Base-by-base conservation (phyloP, 208 protist species). In the Trypanosoma lewisi region DNA sequence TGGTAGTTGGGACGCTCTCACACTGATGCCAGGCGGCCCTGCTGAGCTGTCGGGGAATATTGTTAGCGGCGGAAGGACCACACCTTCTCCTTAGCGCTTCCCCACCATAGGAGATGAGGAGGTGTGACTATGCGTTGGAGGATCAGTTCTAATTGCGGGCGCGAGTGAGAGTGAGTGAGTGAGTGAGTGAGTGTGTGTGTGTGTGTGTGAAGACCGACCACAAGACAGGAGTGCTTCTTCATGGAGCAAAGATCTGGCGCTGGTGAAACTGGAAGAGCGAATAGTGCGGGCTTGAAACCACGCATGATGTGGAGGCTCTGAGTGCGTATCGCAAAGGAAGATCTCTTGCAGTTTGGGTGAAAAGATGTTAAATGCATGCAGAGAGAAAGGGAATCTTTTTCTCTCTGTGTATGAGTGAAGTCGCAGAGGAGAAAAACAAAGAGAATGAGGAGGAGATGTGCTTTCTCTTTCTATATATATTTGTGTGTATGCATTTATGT, bases 291-390 rank as follows among this genome's bases (percentile, higher is more conserved):
- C 42, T 58, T 71, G 66, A 14, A 56, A 34, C 14, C 60, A 25
- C 66, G 34, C 49, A 71, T 71, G 54, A 25, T 58, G 50, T 58
- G 50, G 48, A 58, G 37, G 66, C 56, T 4, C 27, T 71, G 44
- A 54, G 42, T n/a, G 21, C 44, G 19, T 54, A 71, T 51, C 56
- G 66, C 41, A 19, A 54, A 21, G 36, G 14, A 44, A 27, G 41
- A 14, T 28, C 8, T 1, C 27, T 51, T 1, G n/a, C 9, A 41
- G 31, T 16, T 21, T 17, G 16, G 42, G 27, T 48, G 19, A 53
- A 4, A 28, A 25, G 21, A 16, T 27, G 44, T 27, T 42, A 9
- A 33, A 7, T 14, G 27, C 11, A 9, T 45, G 41, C 16, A 45
- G 11, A 45, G 2, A 17, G 41, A 7, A 17, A 17, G 16, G 16